Percentiles rank a stretch among this genome's conserved stretches.
Evolutionary conservation across 495 filamentous ascomycete genomes (phyloP).

Genomic region (Penicillium waksmanii): DNA sequence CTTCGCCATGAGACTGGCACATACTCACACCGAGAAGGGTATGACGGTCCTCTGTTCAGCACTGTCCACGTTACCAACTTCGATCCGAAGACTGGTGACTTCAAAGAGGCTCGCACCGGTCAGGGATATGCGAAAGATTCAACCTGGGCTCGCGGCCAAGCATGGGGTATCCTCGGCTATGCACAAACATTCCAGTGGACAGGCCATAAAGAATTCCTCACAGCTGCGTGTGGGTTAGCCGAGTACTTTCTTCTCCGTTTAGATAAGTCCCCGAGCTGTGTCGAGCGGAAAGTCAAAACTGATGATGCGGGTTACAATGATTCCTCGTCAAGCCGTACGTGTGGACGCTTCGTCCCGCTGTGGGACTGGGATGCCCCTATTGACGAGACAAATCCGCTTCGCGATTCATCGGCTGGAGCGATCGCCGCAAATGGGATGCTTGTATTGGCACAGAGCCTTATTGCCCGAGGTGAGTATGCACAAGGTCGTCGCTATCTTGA

Average conservation of each 20-base stretch:
- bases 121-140: slow-evolving; percentile 44
- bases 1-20: slow-evolving; percentile 30
- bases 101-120: slow-evolving; percentile 39
- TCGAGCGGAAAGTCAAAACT: slow-evolving; percentile 11
- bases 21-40: slow-evolving; percentile 10
- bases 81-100: slow-evolving; percentile 36
- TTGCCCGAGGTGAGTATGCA: slow-evolving; percentile 24
- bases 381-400: slow-evolving; percentile 22
- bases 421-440: slow-evolving; percentile 48
- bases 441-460: slow-evolving; percentile 26
- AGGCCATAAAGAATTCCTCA: slow-evolving; percentile 37
- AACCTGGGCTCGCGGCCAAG: slow-evolving; percentile 48
- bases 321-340: slow-evolving; percentile 5
- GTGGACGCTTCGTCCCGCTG: slow-evolving; percentile 32
- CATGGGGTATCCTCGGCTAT: slow-evolving; percentile 50
- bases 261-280: slow-evolving; percentile 19
- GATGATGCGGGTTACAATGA: neutral
- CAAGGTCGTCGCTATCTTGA: slow-evolving; percentile 30
- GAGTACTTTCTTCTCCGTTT: slow-evolving; percentile 44
- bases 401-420: slow-evolving; percentile 42
- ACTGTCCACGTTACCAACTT: slow-evolving; percentile 49
- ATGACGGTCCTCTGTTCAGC: slow-evolving; percentile 19
- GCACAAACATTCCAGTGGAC: slow-evolving; percentile 49
- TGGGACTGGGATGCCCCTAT: slow-evolving; percentile 49
- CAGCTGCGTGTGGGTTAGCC: slow-evolving; percentile 35